Conservation (phyloP, 352 stramenopile species). For the Pythium utonaiense region DNA sequence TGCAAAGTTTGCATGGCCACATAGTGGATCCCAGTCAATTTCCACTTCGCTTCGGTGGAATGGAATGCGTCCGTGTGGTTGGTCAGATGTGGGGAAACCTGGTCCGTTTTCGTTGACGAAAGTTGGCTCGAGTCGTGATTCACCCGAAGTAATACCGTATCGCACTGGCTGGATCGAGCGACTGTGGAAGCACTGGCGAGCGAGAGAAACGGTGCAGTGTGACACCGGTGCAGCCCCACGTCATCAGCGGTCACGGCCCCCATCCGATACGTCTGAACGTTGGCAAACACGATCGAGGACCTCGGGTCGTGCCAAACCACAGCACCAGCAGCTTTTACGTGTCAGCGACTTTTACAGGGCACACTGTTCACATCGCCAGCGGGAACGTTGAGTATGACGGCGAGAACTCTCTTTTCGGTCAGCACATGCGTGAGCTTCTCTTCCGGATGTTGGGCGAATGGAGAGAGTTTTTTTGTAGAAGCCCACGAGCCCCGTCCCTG, state of each 20-base stretch:
- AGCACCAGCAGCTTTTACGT: too few species aligned
- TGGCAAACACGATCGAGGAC: background rate
- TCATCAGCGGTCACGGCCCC: background rate
- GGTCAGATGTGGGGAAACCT: too few species aligned
- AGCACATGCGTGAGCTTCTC: too few species aligned
- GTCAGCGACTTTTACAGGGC: too few species aligned
- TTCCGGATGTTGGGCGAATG: background rate
- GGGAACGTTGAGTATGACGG: background rate
- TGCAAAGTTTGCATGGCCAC: too few species aligned
- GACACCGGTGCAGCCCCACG: background rate
- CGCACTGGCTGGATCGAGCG: background rate
- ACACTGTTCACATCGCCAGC: background rate
- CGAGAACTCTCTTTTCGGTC: too few species aligned
- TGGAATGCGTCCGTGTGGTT: too few species aligned
- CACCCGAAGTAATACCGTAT: too few species aligned
- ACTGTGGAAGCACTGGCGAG: background rate
- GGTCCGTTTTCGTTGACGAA: too few species aligned
- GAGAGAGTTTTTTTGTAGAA: background rate
- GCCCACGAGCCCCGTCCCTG: background rate
- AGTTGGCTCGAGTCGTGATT: too few species aligned
- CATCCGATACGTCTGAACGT: conserved; percentile 1
- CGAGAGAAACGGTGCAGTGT: background rate
- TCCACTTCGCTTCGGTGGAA: background rate
- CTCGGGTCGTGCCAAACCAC: background rate
- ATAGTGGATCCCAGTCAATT: too few species aligned